Base-by-base conservation (phyloP, 768 basidiomycete genomes). In the Peribolospora baueri region DNA sequence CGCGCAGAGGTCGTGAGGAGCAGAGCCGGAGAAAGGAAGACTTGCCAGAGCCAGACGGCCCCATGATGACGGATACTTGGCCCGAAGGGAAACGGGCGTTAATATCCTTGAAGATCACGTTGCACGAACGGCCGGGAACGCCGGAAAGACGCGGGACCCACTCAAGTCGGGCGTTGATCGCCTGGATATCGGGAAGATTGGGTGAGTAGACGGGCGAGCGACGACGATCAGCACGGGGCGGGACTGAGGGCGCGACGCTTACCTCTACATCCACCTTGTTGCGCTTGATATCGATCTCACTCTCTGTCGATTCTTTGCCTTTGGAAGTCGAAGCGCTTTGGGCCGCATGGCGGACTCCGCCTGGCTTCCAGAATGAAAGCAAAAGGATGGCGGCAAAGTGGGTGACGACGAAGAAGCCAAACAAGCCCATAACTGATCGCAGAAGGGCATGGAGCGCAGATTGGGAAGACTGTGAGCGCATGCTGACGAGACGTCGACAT, bases 21-120 rank as follows among this genome's bases (percentile, higher is more conserved):
- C 70, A 64, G 5, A 70, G 59, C 49, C 70, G 68, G 0, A 72
- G 64, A 0, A 72, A 61, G 4, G 68, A 68, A 3, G 64, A 64
- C 57, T 72, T 65, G 13, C 64, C 66, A 9, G 65, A 61, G 56
- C 66, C 63, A 47, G 59, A 60, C 3, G 62, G 61, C 7, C 64
- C 65, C 53, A 70, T 61, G 57, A 71, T 66, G 7, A 65, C 68
- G 2, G 66, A 66, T 0, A 71, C 62, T 51, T 69, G 59, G 5
- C 69, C 69, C 25, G 68, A 58, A 5, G 67, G 68, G 55, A 70
- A 71, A 3, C 8, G 1, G 0, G 64, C 63, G 10, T 62, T 65
- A 6, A 69, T 61, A 36, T 68, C 61, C 42, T 66, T 59, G 10
- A 71, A 58, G 50, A 71, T 70, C 7, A 55, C 58, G 56, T 68